Conservation (phyloP, 1,284 basidiomycete species). For the Stereum hirsutum region DNA sequence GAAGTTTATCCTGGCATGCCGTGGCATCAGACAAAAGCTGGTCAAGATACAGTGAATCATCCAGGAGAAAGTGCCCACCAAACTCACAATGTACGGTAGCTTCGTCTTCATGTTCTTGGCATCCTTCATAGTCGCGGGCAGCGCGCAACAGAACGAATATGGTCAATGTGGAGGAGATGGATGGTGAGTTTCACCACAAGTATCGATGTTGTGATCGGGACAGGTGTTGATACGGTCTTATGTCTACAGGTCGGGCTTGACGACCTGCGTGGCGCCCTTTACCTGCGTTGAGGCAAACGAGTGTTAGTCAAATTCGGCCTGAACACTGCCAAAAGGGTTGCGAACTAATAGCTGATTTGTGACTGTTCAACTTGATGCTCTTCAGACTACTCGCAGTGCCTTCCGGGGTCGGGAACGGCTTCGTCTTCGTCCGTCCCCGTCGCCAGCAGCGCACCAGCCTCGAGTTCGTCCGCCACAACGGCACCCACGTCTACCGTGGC, state of each 20-base stretch:
- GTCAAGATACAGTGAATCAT: too few species aligned
- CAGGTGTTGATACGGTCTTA: background rate
- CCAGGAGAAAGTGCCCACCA: too few species aligned
- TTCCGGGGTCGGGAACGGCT: slow-evolving; percentile 27
- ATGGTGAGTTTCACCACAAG: slow-evolving; percentile 23
- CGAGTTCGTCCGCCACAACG: slow-evolving; percentile 14
- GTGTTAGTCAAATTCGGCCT: slow-evolving; percentile 25
- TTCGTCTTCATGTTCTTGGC: too few species aligned
- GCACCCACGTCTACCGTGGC: slow-evolving; percentile 22
- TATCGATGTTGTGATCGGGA: background rate
- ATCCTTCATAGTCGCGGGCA: slow-evolving; percentile 8
- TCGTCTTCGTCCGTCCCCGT: too few species aligned
- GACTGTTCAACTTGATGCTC: background rate
- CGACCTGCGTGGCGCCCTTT: slow-evolving; percentile 36
- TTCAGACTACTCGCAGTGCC: slow-evolving; percentile 43
- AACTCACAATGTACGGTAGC: too few species aligned
- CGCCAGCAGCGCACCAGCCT: slow-evolving; percentile 13
- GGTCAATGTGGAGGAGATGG: slow-evolving; percentile 40
- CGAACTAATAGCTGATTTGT: background rate
- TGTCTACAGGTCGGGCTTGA: slow-evolving; percentile 30
- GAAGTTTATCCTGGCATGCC: too few species aligned
- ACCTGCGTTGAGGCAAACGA: slow-evolving; percentile 33
- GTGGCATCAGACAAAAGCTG: too few species aligned
- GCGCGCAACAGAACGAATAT: slow-evolving; percentile 32
- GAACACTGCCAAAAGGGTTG: slow-evolving; percentile 5